Evolutionary conservation across 176 grass and related monocot species (phyloP).

Genomic region (Carex cristatella): DNA sequence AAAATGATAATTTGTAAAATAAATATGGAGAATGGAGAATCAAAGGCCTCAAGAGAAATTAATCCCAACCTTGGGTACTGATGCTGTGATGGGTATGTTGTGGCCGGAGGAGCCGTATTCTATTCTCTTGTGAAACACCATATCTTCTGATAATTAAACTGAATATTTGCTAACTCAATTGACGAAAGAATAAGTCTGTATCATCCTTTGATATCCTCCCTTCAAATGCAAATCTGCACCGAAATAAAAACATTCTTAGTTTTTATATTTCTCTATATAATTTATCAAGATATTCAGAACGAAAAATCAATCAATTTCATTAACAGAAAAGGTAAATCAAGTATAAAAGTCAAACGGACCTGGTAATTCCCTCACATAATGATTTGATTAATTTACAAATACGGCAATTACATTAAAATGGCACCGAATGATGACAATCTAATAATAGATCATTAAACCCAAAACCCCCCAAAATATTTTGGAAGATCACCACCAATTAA

Average conservation of each 20-base stretch:
- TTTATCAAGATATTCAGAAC: not conserved
- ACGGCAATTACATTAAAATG: constrained; percentile 21
- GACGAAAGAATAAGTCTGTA: constrained; percentile 20
- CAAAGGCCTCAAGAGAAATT: not conserved
- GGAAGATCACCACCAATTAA: constrained; percentile 24
- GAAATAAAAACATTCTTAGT: constrained; percentile 30
- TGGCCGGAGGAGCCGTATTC: constrained; percentile 46
- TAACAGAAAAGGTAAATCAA: constrained; percentile 2
- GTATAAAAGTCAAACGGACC: constrained; percentile 17
- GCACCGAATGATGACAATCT: constrained; percentile 31
- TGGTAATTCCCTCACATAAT: not conserved
- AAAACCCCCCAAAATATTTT: constrained; percentile 10
- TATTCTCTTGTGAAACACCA: constrained; percentile 72
- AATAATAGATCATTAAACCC: constrained; percentile 26
- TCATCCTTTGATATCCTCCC: constrained; percentile 37
- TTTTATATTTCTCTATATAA: not conserved
- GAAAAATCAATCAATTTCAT: not conserved
- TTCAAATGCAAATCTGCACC: constrained; percentile 48
- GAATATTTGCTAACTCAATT: constrained; percentile 33
- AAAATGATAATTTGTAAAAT: not conserved
- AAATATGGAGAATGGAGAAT: not conserved
- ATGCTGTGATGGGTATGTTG: constrained; percentile 48
- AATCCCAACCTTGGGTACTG: constrained; percentile 69
- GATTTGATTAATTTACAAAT: not conserved
- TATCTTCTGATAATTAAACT: constrained; percentile 41